Base-by-base conservation (phyloP, 2,329 filamentous ascomycete genomes). In the Cyclaneusma minus region DNA sequence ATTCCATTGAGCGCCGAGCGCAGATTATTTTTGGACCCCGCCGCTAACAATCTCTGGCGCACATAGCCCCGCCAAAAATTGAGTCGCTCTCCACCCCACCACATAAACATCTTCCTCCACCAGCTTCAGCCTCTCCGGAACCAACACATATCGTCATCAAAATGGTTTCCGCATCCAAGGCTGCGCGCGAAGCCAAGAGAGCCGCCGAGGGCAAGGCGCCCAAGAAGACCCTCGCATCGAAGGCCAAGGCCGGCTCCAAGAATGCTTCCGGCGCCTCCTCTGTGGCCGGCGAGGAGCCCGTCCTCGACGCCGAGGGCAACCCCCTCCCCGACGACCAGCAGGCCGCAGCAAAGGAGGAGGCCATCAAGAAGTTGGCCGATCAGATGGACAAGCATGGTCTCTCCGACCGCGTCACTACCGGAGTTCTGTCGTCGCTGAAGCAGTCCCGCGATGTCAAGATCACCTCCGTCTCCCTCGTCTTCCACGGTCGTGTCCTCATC, bases 301-400 rank as follows among this genome's bases (percentile, higher is more conserved):
- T 72, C 42, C 56, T 76, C 37, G 75, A 84, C 44, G 70, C 54
- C 35, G 58, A 75, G 45, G 71, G 69, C 47, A 54, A 60, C 29
- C 43, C 51, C 29, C 35, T 62, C n/a, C 54, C 59, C 22, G 55
- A 59, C 33, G 53, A 61, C 23, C 76, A 79, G 28, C 65, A 68
- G 42, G 68, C 76, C 37, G 77, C 76, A 33, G 82, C 74, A 40
- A 82, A 87, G 62, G 57, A 76, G 53, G 73, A 78, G 40, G 77
- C 78, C 49, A 75, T 94, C 38, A 79, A 84, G 62, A 84, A 84
- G 51, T 68, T 98, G 40, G 75, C 80, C 22, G 66, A 85, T 29
- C 91, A 98, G 62, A 79, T 93, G 68, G 89, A 98, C 60, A 81
- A 92, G 60, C 72, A 92, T 51, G 89, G 89, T 48, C 67, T 98